Percentiles rank a stretch among this genome's conserved stretches.
Evolutionary conservation across 139 green algal genomes (phyloP).

Genomic region (Chlamydomonas schloesseri): DNA sequence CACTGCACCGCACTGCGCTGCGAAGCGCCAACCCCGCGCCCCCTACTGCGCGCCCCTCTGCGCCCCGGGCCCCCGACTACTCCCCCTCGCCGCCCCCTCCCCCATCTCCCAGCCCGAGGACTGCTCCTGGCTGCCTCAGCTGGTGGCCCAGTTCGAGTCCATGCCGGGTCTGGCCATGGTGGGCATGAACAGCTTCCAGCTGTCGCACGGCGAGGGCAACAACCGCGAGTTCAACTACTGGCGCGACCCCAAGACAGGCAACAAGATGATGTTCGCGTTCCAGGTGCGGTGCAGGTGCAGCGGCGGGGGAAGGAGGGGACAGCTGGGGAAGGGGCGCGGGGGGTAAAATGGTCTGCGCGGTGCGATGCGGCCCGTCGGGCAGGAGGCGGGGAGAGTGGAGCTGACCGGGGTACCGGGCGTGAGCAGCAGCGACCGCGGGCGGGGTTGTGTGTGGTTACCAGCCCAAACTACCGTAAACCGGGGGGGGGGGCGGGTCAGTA

Average conservation of each 20-base stretch:
- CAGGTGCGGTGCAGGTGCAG: not conserved
- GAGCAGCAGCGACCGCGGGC: too few relatives aligned
- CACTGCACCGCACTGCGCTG: too few relatives aligned
- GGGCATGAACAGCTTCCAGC: conserved; percentile 31
- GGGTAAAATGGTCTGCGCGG: not conserved
- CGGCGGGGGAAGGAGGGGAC: not conserved
- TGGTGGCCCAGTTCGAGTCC: conserved; percentile 18
- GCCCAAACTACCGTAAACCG: too few relatives aligned
- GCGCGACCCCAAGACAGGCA: conserved; percentile 5
- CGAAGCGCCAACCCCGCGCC: too few relatives aligned
- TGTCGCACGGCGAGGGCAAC: conserved; percentile 23
- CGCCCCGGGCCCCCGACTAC: too few relatives aligned
- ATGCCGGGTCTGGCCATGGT: conserved; percentile 21
- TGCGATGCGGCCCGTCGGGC: not conserved
- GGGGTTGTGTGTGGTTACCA: too few relatives aligned
- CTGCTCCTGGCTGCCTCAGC: conserved; percentile 41
- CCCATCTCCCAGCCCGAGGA: conserved; percentile 10
- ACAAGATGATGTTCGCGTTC: conserved; percentile 37
- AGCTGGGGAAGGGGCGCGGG: not conserved
- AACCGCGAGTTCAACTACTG: not conserved
- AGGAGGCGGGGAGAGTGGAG: too few relatives aligned
- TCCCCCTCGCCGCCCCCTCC: too few relatives aligned
- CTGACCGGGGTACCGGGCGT: too few relatives aligned
- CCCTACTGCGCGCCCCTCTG: too few relatives aligned
- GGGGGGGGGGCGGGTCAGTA: too few relatives aligned